A percentile compares a stretch with the other conserved stretches of the same genome.
These are phyloP conservation scores for Neofusicoccum laricinum DNA, from an alignment of 2,329 filamentous ascomycete genomes.

Conservation along the genomic window DNA sequence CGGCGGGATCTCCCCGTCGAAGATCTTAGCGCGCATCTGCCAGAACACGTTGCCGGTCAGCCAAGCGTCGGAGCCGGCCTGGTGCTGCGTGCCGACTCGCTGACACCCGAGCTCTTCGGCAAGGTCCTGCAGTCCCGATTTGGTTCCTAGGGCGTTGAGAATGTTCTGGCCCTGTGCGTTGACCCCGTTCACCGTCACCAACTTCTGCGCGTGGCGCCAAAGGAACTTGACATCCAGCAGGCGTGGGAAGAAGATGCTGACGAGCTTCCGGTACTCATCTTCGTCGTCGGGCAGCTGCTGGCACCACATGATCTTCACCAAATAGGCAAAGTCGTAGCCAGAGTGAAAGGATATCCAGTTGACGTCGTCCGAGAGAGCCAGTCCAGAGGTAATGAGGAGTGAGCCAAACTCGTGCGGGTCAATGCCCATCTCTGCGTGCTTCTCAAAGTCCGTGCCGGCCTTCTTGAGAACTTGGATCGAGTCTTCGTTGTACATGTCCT, in stretches of 20 bases:
- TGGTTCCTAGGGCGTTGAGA: conserved; percentile 80
- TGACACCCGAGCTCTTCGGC: conserved; percentile 91
- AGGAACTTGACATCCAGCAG: conserved; percentile 97
- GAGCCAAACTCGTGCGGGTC: conserved; percentile 86
- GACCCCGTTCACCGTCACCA: conserved; percentile 53
- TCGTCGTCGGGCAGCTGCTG: conserved; percentile 84
- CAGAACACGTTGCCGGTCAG: conserved; percentile 95
- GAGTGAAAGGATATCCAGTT: conserved; percentile 98
- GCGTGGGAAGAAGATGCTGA: conserved; percentile 89
- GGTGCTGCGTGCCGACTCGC: conserved; percentile 81
- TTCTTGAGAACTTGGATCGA: conserved; percentile 89
- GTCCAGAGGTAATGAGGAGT: conserved; percentile 84
- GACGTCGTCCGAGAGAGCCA: conserved; percentile 83
- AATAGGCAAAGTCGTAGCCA: conserved; percentile 96
- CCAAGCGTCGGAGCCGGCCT: conserved; percentile 89
- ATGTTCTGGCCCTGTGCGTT: conserved; percentile 61
- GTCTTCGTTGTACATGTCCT: conserved; percentile 97
- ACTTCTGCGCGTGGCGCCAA: conserved; percentile 77
- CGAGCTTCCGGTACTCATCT: conserved; percentile 79
- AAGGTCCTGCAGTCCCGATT: conserved; percentile 88
- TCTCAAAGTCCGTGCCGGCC: conserved; percentile 87
- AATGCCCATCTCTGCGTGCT: conserved; percentile 84
- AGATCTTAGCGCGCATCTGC: conserved; percentile 84
- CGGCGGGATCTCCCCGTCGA: conserved; percentile 74
- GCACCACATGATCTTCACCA: conserved; percentile 89